These are phyloP conservation scores for Aspergillus heteromorphus DNA, from an alignment of 495 filamentous ascomycete species.

Conservation along the genomic window DNA sequence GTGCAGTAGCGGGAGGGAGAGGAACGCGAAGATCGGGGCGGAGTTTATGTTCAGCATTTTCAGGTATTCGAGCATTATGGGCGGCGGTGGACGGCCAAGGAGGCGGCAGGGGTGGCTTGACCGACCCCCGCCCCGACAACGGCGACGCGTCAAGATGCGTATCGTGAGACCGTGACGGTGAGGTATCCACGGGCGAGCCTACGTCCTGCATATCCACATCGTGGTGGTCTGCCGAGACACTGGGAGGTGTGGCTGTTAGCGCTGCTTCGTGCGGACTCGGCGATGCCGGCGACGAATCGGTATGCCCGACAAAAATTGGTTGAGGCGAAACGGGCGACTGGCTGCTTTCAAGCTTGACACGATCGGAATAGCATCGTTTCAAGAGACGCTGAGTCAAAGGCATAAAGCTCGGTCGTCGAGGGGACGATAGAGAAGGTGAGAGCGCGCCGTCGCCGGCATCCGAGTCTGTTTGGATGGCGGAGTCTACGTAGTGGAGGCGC, in stretches of 20 bases:
- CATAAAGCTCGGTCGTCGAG: slow-evolving; percentile 22
- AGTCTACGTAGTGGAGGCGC: slow-evolving; percentile 40
- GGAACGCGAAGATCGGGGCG: slow-evolving; percentile 34
- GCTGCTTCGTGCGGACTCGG: slow-evolving; percentile 3
- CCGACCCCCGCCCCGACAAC: slow-evolving; percentile 16
- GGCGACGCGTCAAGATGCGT: slow-evolving; percentile 12
- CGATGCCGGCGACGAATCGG: background rate
- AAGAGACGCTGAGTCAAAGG: slow-evolving; percentile 41
- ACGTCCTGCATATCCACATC: slow-evolving; percentile 35
- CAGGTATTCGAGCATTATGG: slow-evolving; percentile 32
- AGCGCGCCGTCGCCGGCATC: slow-evolving; percentile 28
- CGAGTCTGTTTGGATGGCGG: slow-evolving; percentile 41
- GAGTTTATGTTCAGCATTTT: slow-evolving; percentile 15
- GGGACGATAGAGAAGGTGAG: slow-evolving; percentile 8
- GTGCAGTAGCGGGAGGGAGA: slow-evolving; percentile 29
- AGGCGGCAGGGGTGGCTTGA: slow-evolving; percentile 26
- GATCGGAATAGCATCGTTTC: slow-evolving; percentile 40
- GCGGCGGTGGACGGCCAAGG: slow-evolving; percentile 38
- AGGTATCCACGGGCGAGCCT: slow-evolving; percentile 7
- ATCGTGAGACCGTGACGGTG: slow-evolving; percentile 7
- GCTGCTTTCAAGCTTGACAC: slow-evolving; percentile 24
- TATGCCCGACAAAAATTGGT: background rate
- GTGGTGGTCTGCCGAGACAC: slow-evolving; percentile 16
- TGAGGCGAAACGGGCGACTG: slow-evolving; percentile 11
- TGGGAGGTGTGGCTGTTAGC: slow-evolving; percentile 14